phyloP scores from a whole-genome alignment of 495 filamentous ascomycete species.

The Aspergillus wentii region DNA sequence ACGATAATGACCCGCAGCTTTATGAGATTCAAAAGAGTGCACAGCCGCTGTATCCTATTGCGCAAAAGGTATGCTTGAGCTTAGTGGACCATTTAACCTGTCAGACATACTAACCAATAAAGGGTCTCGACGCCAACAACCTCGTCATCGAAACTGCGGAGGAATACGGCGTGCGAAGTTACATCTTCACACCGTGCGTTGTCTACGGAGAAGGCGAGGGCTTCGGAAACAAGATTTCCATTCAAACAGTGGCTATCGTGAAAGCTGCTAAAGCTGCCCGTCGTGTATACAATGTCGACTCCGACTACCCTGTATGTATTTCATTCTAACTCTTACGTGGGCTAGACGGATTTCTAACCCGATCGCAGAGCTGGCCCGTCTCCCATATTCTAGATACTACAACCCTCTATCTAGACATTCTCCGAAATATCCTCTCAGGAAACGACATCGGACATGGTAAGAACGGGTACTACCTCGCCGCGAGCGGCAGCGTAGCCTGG shows the following conservation, averaged over 20 bases:
- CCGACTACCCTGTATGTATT: not conserved
- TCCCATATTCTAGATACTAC: conserved; percentile 42
- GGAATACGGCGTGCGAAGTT: conserved; percentile 31
- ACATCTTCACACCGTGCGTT: conserved; percentile 44
- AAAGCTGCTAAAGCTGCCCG: conserved; percentile 29
- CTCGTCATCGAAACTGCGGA: conserved; percentile 33
- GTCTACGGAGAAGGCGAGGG: conserved; percentile 44
- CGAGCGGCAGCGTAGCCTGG: conserved; percentile 42
- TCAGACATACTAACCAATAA: conserved; percentile 11
- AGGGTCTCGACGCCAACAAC: conserved; percentile 26
- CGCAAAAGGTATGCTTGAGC: conserved; percentile 3
- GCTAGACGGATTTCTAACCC: conserved; percentile 2
- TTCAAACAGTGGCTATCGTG: conserved; percentile 44
- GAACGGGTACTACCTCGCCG: conserved; percentile 46
- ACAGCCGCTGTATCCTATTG: conserved; percentile 3
- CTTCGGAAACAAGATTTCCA: conserved; percentile 45
- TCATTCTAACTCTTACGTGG: no score
- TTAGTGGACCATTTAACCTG: conserved; percentile 12
- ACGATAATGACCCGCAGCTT: conserved; percentile 38
- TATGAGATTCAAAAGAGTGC: conserved; percentile 35
- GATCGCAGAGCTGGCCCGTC: conserved; percentile 41
- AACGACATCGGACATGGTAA: conserved; percentile 30
- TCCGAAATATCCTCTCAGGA: conserved; percentile 35
- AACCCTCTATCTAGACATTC: conserved; percentile 34
- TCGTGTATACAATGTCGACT: conserved; percentile 33